These are phyloP conservation scores for Arctium lappa DNA, from an alignment of 129 eudicot genomes.

Conservation along the genomic window DNA sequence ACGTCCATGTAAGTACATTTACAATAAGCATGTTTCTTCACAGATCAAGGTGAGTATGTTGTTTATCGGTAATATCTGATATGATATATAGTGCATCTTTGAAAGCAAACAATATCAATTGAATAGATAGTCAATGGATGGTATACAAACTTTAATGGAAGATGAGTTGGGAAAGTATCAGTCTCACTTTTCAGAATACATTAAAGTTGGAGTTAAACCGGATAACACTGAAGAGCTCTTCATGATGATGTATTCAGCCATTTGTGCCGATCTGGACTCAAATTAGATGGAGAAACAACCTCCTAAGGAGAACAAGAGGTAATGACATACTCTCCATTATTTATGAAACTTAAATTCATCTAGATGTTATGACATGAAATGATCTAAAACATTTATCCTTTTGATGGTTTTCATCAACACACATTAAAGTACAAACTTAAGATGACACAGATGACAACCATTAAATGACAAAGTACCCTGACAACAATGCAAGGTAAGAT, in stretches of 20 bases:
- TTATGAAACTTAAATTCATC: too few species aligned
- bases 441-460: too few species aligned
- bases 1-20: conserved; percentile 54
- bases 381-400: too few species aligned
- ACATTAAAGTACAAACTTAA: too few species aligned
- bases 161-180: conserved; percentile 82
- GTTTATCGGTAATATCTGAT: neutral
- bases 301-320: conserved; percentile 39
- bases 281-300: conserved; percentile 27
- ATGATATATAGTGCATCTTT: too few species aligned
- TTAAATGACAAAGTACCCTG: too few species aligned
- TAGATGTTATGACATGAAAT: too few species aligned
- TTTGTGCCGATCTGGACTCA: conserved; percentile 41
- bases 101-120: too few species aligned
- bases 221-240: conserved; percentile 65
- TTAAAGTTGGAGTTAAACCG: conserved; percentile 53
- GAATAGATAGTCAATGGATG: conserved; percentile 8
- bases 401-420: too few species aligned
- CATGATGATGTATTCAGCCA: conserved; percentile 84
- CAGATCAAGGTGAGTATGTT: conserved; percentile 39
- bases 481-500: too few species aligned
- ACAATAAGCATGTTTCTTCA: conserved; percentile 52
- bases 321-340: neutral
- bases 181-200: conserved; percentile 62
- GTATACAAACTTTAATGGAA: conserved; percentile 31